These are phyloP conservation scores for Penicillium verhagenii DNA, from an alignment of 495 filamentous ascomycete genomes.

Conservation along the genomic window DNA sequence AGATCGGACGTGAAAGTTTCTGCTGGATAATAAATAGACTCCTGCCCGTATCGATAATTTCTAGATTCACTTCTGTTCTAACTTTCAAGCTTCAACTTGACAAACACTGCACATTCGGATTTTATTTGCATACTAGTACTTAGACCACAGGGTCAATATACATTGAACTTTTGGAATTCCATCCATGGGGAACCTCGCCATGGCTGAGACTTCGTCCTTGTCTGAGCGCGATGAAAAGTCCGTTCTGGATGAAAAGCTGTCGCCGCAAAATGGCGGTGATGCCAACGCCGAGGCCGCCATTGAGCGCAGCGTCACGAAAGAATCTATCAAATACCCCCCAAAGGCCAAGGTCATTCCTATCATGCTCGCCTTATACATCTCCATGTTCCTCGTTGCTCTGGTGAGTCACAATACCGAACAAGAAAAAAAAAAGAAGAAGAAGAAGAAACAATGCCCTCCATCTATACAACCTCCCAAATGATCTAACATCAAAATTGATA, in stretches of 20 bases:
- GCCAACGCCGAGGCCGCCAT: background rate
- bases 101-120: no score
- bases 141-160: no score
- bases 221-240: background rate
- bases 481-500: background rate
- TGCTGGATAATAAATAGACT: no score
- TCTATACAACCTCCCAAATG: background rate
- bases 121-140: no score
- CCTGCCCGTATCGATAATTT: no score
- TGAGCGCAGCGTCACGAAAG: background rate
- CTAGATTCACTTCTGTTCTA: no score
- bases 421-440: background rate
- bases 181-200: no score
- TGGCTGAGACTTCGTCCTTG: background rate
- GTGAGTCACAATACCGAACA: background rate
- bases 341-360: background rate
- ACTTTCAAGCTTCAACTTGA: no score
- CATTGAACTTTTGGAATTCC: no score
- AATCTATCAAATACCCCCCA: conserved; percentile 2
- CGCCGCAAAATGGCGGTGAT: background rate
- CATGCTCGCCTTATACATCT: conserved; percentile 1
- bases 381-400: conserved; percentile 4
- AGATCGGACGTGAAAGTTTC: no score
- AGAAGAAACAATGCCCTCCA: background rate
- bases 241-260: background rate